Percentiles rank a stretch among this genome's conserved stretches.
Evolutionary conservation across 192 early-diverging fungal genomes (phyloP).

Genomic region (Coemansia furcata): DNA sequence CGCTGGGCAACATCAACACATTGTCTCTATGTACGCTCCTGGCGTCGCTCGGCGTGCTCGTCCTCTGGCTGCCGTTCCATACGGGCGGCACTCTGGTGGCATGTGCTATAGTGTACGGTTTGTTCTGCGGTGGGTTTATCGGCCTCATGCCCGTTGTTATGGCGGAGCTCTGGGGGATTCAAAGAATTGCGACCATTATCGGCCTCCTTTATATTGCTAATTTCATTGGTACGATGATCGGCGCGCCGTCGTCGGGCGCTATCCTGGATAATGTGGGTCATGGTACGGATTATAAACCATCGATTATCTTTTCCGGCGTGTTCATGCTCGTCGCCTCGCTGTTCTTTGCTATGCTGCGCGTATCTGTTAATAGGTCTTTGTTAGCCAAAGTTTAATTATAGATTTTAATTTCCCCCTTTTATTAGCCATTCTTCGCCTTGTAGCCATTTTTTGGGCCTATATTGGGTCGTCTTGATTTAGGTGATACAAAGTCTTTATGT

Average conservation of each 20-base stretch:
- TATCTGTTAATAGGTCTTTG: conserved; percentile 2
- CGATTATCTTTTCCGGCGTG: conserved; percentile 41
- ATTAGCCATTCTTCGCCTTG: no score
- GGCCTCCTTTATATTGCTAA: conserved; percentile 56
- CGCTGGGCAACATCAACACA: conserved; percentile 61
- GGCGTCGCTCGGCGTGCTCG: conserved; percentile 47
- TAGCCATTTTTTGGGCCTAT: no score
- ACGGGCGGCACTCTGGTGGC: conserved; percentile 39
- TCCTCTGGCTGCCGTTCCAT: conserved; percentile 57
- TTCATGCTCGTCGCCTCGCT: conserved; percentile 31
- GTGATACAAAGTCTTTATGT: no score
- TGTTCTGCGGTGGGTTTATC: conserved; percentile 60
- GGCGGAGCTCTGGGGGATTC: conserved; percentile 56
- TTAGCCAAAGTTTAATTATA: conserved; percentile 6
- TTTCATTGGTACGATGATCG: conserved; percentile 52
- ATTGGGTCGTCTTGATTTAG: no score
- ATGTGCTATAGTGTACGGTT: conserved; percentile 53
- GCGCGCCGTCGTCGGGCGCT: conserved; percentile 54
- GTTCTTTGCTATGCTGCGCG: conserved; percentile 26
- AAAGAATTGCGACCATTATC: conserved; percentile 57
- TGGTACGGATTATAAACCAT: conserved; percentile 30
- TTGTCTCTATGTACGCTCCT: conserved; percentile 48
- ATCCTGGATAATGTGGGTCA: conserved; percentile 53
- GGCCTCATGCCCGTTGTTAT: conserved; percentile 56
- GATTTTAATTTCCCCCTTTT: no score